Evolutionary conservation across 148 eudicot genomes (phyloP), one percentile per base, ranked within the genome.

Genomic region (Rhododendron vialii): DNA sequence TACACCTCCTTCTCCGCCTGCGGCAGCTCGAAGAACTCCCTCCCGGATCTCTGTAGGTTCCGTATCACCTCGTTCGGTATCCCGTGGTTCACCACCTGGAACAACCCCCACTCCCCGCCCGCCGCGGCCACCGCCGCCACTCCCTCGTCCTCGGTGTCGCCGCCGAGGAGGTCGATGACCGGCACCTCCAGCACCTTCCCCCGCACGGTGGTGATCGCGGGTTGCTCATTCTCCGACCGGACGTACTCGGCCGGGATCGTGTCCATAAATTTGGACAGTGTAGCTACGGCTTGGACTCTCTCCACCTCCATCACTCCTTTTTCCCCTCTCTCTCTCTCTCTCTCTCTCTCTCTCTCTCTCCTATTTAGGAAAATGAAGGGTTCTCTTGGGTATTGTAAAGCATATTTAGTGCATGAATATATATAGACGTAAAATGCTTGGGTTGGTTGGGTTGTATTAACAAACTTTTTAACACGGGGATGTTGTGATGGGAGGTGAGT

Each of bases 81-180:
- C 26, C 93, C 93, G 80, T 95, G 98, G 87, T 93, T 93, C 88
- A 89, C 93, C 17, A 95, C 89, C 43, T 92, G 95, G 76, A 95
- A 95, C 12, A 93, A 80, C 1, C 98, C 98, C 92, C 93, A 90
- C 24, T 92, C 92, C 43, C 77, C 65, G 22, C 92, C 87, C 1
- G 98, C 98, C 35, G 80, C 85, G 0, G 87, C 63, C 14, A 95
- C 88, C 85, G 57, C 9, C 12, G 69, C 53, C 15, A 89, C 86
- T 35, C 87, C 87, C 24, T 89, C 89, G 33, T 88, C 88, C 3
- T 53, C 18, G 20, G 67, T 24, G 15, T 88, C 86, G 43, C 83
- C 71, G 18, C 57, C 57, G 20, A 55, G 61, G 61, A 90, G 85
- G 76, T 91, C 91, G 47, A 95, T 95, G 48, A 92, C 87, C 2